Percentiles rank a stretch among this genome's conserved stretches.
phyloP scores from a whole-genome alignment of 371 early-diverging fungal genomes.

The Circinella umbellata region DNA sequence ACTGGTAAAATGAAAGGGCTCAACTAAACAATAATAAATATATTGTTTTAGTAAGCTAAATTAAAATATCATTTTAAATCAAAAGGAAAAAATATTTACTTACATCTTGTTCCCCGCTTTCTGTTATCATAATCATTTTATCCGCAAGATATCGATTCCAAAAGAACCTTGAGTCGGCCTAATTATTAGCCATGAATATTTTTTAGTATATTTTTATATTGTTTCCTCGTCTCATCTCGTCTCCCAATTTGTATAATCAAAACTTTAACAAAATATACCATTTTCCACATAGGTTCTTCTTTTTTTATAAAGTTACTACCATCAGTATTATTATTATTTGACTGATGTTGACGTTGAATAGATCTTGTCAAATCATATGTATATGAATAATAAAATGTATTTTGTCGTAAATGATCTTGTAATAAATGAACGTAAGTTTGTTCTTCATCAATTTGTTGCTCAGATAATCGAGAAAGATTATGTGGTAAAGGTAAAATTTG shows the following conservation, averaged over 20 bases:
- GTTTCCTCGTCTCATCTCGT: no score
- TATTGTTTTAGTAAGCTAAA: no score
- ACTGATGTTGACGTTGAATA: conserved; percentile 79
- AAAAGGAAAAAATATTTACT: background rate
- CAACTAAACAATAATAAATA: conserved; percentile 41
- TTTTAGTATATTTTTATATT: no score
- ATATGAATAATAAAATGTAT: conserved; percentile 85
- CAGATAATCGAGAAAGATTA: conserved; percentile 39
- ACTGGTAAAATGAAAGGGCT: conserved; percentile 86
- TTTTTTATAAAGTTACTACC: no score
- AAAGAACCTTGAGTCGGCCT: conserved; percentile 88
- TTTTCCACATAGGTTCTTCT: conserved; percentile 31
- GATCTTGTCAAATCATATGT: conserved; percentile 81
- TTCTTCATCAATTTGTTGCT: conserved; percentile 65
- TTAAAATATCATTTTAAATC: no score
- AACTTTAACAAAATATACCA: conserved; percentile 26
- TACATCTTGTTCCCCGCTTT: conserved; percentile 39
- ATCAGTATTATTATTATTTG: conserved; percentile 4
- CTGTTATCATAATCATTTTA: conserved; percentile 56
- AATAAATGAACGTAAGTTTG: conserved; percentile 72
- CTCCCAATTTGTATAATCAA: no score
- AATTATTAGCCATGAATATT: background rate
- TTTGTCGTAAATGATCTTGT: conserved; percentile 63
- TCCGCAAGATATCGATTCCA: conserved; percentile 82
- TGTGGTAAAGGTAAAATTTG: conserved; percentile 69